Evolutionary conservation across 371 early-diverging fungal genomes (phyloP), one percentile per base, ranked within the genome.

Genomic region (Mucor indicus): DNA sequence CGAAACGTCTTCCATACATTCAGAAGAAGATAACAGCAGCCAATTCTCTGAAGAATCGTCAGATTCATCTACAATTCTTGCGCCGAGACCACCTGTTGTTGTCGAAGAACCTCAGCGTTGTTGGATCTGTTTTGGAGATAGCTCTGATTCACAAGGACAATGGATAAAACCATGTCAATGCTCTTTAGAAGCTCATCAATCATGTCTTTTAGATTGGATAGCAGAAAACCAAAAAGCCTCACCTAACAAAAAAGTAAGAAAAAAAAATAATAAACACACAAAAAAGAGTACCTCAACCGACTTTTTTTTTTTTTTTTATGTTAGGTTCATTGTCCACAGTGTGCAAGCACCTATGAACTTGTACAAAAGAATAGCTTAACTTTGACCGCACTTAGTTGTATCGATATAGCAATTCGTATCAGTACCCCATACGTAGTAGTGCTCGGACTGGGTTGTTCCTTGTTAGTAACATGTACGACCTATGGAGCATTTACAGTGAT

Each of bases 141-240:
- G 77, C 16, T 67, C 67, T 9, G 81, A 85, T 32, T 76, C 75
- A 16, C 74, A 74, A 53, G 80, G 62, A 24, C 53, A 62, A 35
- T 90, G 90, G 90, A 77, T 84, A 12, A 79, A 80, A 32, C 85
- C 90, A n/a, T 90, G 90, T 37, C 70, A 66, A 38, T 90, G 90
- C 49, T 81, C 88, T 11, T 60, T 90, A 11, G 75, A 84, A 17
- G 75, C 83, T 27, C 90, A 90, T 44, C 86, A 87, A 48, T 71
- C 81, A 44, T 90, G 90, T 54, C 64, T 90, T 40, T 64, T 90
- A 9, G 79, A 82, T 53, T 90, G 90, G 90, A 82, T 90, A 43
- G 67, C 79, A 11, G 87, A 87, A 60, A 85, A 79, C 27, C 85
- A 87, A 47, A 77, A 79, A 25, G 80, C 61, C 38, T 69, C 71